These are phyloP conservation scores for Pythium vanterpoolii DNA, from an alignment of 352 stramenopile species.

Conservation along the genomic window DNA sequence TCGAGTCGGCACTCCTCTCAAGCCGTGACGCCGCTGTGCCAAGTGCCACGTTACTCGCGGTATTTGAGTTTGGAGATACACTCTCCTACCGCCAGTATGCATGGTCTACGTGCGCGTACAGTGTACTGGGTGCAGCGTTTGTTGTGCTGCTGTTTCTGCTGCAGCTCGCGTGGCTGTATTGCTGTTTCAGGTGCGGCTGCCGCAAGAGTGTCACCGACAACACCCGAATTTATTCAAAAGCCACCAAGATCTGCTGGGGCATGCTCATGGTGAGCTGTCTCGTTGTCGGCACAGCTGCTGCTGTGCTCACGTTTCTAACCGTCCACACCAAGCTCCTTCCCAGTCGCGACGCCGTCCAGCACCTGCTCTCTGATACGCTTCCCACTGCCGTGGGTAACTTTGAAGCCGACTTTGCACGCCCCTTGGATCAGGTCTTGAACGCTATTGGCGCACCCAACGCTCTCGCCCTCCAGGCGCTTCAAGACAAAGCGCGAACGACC, in stretches of 20 bases:
- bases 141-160: slow-evolving; percentile 39
- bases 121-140: slow-evolving; percentile 21
- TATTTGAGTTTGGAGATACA: slow-evolving; percentile 21
- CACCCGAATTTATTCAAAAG: slow-evolving; percentile 46
- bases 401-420: slow-evolving; percentile 30
- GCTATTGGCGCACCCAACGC: slow-evolving; percentile 12
- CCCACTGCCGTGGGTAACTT: slow-evolving; percentile 33
- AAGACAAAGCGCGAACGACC: slow-evolving; percentile 18
- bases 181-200: slow-evolving; percentile 48
- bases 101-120: slow-evolving; percentile 34
- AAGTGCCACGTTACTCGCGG: slow-evolving; percentile 1
- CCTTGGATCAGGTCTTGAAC: slow-evolving; percentile 32
- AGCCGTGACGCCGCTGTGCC: background rate
- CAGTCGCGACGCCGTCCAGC: slow-evolving; percentile 21
- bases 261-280: slow-evolving; percentile 33
- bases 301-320: slow-evolving; percentile 31
- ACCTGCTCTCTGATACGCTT: slow-evolving; percentile 28
- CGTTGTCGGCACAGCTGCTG: slow-evolving; percentile 17
- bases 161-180: slow-evolving; percentile 45
- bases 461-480: slow-evolving; percentile 24
- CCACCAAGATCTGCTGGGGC: slow-evolving; percentile 42
- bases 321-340: slow-evolving; percentile 34
- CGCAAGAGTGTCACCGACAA: slow-evolving; percentile 38
- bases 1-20: slow-evolving; percentile 10
- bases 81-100: slow-evolving; percentile 46